Base-by-base conservation (phyloP, 2,329 filamentous ascomycete genomes). In the Lasiodiplodia hormozganensis region DNA sequence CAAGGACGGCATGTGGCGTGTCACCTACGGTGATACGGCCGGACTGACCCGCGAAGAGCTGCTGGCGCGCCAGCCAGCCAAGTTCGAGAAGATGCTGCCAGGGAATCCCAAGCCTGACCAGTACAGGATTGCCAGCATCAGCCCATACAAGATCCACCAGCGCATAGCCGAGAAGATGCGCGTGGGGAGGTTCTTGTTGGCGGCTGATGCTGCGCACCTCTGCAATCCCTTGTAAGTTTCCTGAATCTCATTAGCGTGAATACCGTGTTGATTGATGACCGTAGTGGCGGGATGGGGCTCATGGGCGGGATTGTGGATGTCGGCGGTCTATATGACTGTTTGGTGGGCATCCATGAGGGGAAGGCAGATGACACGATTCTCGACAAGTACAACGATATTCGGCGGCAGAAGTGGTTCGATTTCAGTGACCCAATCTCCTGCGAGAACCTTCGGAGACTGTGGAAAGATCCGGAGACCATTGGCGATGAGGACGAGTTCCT, bases 231-330 rank as follows among this genome's bases (percentile, higher is more conserved):
- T 82, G 79, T 82, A 70, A 72, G 78, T 75, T 18, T 11, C 68
- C 12, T 21, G 7, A 8, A 14, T 21, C 21, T 6, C 28, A 47
- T 18, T 31, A n/a, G 36, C 1, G 18, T 40, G 57, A 25, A 57
- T 68, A 68, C 70, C 71, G 18, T 85, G 83, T 73, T 86, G 85
- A 73, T 82, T 34, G 6, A 28, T 28, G 28, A 65, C 83, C 0
- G 84, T 85, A 72, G 70, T 77, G 87, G 87, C 43, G 87, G 87
- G 0, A 76, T 89, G 18, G 87, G 87, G 2, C 83, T 89, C 58
- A 88, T 86, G 0, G 86, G 87, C 7, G 87, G 87, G 0, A 85
- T 89, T 56, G 84, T 86, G 28, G 87, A 89, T 70, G 81, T 87
- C 2, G 86, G 85, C 8, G 84, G 85, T 0, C 79, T 89, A 3